Conservation (phyloP, 2,329 filamentous ascomycete genomes). For the Penicillium crustosum region DNA sequence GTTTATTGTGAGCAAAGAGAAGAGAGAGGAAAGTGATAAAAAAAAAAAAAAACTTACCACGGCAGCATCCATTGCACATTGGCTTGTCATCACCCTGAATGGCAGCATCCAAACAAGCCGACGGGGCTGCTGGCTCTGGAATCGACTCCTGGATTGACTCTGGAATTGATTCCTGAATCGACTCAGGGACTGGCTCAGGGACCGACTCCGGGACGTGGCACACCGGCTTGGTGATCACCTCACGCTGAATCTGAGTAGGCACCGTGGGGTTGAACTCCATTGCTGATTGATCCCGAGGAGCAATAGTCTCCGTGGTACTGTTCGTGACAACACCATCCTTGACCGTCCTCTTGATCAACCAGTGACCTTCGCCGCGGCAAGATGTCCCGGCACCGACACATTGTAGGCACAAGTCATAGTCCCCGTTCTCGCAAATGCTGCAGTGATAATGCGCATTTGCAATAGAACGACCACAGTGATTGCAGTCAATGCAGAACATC, state of each 20-base stretch:
- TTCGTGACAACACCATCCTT: constrained; percentile 75
- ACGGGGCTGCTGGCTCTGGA: constrained; percentile 12
- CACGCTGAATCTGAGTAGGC: constrained; percentile 11
- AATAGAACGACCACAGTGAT: constrained; percentile 78
- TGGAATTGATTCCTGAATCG: constrained; percentile 6
- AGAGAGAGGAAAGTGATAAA: not conserved
- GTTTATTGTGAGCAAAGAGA: constrained; percentile 20
- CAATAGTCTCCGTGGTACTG: constrained; percentile 80
- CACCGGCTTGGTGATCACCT: constrained; percentile 18
- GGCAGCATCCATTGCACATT: constrained; percentile 66
- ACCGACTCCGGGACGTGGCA: constrained; percentile 15
- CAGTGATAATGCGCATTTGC: constrained; percentile 89
- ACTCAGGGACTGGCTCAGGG: constrained; percentile 25
- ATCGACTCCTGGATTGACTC: constrained; percentile 27
- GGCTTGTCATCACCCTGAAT: constrained; percentile 33
- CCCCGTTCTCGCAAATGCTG: constrained; percentile 85
- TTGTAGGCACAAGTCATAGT: constrained; percentile 84
- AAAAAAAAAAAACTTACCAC: constrained; percentile 46
- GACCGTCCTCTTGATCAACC: constrained; percentile 89
- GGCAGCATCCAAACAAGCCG: constrained; percentile 20
- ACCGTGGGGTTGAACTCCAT: constrained; percentile 12
- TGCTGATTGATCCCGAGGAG: constrained; percentile 58
- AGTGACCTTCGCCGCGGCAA: constrained; percentile 78
- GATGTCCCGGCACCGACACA: constrained; percentile 75
- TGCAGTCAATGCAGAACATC: constrained; percentile 87